Evolutionary conservation across 2,329 filamentous ascomycete species (phyloP).

Genomic region (Exophiala sideris): DNA sequence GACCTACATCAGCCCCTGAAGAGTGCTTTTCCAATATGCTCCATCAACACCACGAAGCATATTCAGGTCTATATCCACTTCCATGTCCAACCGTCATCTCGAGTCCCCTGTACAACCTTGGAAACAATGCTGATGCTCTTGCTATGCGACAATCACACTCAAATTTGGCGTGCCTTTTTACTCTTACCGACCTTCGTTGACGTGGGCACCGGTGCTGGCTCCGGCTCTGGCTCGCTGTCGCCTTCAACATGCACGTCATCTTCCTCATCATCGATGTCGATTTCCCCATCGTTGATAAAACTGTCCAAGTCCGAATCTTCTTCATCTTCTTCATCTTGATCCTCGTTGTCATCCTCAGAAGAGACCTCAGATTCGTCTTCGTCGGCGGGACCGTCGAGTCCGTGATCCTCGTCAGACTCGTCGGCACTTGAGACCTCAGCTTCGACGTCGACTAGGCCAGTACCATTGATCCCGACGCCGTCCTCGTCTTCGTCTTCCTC

Average conservation of each 20-base stretch:
- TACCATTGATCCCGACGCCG: conserved; percentile 44
- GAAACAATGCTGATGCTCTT: conserved; percentile 4
- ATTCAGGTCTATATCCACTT: too few species aligned
- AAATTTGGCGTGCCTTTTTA: neutral
- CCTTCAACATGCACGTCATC: conserved; percentile 39
- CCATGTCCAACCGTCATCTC: too few species aligned
- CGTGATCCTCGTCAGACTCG: conserved; percentile 21
- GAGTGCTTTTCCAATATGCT: too few species aligned
- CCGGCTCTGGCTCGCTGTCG: conserved; percentile 43
- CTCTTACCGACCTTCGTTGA: conserved; percentile 16
- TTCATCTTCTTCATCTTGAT: conserved; percentile 39
- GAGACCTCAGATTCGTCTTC: conserved; percentile 30
- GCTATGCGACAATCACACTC: neutral
- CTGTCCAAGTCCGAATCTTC: conserved; percentile 45
- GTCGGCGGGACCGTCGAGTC: conserved; percentile 18
- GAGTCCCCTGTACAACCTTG: too few species aligned
- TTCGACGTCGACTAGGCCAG: conserved; percentile 38
- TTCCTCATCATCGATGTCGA: conserved; percentile 44
- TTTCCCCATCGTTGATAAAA: conserved; percentile 44
- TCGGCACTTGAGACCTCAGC: conserved; percentile 29
- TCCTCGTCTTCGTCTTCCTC: conserved; percentile 43
- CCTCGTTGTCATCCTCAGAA: conserved; percentile 34
- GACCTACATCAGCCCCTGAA: too few species aligned
- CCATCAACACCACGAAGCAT: too few species aligned
- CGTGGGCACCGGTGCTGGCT: conserved; percentile 25